phyloP scores from a whole-genome alignment of 2,329 filamentous ascomycete genomes.

The Colletotrichum sp. region DNA sequence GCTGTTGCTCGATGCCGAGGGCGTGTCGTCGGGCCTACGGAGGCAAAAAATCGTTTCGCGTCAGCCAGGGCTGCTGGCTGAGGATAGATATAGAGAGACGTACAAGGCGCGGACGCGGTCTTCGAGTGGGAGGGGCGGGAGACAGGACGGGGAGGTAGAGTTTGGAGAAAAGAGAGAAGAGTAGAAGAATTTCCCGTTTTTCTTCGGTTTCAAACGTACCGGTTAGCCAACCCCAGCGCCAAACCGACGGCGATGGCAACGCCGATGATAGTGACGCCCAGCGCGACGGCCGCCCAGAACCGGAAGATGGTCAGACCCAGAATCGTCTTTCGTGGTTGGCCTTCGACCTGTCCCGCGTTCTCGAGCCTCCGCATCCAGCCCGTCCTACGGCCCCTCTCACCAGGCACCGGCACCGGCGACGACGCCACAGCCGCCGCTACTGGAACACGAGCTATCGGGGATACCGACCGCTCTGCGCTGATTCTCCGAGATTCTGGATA shows the following conservation, averaged over 20 bases:
- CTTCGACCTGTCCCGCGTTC: neutral
- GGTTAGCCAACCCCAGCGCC: constrained; percentile 16
- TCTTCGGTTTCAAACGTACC: constrained; percentile 13
- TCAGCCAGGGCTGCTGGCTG: constrained; percentile 16
- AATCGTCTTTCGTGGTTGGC: constrained; percentile 8
- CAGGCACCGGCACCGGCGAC: neutral
- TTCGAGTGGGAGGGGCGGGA: neutral
- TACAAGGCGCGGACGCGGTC: neutral
- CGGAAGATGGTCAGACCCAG: constrained; percentile 15
- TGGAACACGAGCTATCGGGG: neutral
- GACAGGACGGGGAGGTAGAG: neutral
- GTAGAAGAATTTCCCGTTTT: neutral
- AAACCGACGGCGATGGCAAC: constrained; percentile 19
- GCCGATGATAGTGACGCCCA: constrained; percentile 13
- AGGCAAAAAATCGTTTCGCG: neutral
- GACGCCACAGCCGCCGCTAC: neutral
- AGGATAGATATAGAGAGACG: neutral
- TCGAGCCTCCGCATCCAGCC: constrained; percentile 14
- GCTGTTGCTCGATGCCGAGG: neutral
- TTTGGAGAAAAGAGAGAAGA: neutral
- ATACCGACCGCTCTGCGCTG: neutral
- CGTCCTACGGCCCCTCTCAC: neutral
- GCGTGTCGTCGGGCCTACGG: neutral
- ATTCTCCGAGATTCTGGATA: neutral
- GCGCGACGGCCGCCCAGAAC: constrained; percentile 16